Conservation (phyloP, 1,284 basidiomycete species). For the Tausonia pullulans region DNA sequence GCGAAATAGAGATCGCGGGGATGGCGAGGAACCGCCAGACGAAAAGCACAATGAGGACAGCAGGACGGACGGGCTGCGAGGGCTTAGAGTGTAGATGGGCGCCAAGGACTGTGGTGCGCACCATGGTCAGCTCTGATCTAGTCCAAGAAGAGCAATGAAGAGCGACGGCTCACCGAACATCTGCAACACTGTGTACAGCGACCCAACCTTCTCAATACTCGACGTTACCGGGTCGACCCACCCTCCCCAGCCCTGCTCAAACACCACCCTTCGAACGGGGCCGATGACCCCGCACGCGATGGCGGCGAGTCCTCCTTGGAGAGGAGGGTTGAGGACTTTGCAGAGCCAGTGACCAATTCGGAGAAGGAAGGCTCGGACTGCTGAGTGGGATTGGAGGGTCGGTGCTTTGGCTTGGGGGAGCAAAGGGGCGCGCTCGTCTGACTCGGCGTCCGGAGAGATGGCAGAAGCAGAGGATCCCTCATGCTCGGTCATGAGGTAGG, state of each 20-base stretch:
- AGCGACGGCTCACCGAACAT: slow-evolving; percentile 22
- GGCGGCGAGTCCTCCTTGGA: slow-evolving; percentile 28
- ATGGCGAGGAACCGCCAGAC: slow-evolving; percentile 28
- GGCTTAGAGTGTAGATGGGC: slow-evolving; percentile 16
- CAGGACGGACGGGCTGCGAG: slow-evolving; percentile 20
- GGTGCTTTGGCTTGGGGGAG: neutral
- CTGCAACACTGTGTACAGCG: slow-evolving; percentile 30
- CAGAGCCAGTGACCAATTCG: neutral
- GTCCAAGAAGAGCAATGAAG: neutral
- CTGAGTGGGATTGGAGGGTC: too few species aligned
- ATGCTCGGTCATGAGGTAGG: slow-evolving; percentile 2
- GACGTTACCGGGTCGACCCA: slow-evolving; percentile 19
- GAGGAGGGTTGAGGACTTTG: slow-evolving; percentile 21
- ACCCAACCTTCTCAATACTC: slow-evolving; percentile 26
- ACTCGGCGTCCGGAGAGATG: neutral
- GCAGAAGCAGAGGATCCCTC: neutral
- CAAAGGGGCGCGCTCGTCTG: neutral
- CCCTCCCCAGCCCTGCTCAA: slow-evolving; percentile 11
- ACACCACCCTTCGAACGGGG: neutral
- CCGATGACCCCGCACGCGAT: slow-evolving; percentile 23
- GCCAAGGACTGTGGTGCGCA: slow-evolving; percentile 21
- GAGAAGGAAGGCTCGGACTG: too few species aligned
- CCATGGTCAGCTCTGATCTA: too few species aligned
- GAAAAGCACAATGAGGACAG: slow-evolving; percentile 27
- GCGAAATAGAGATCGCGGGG: slow-evolving; percentile 24